Evolutionary conservation across 148 eudicot genomes (phyloP).

Genomic region (Camellia granthamiana): DNA sequence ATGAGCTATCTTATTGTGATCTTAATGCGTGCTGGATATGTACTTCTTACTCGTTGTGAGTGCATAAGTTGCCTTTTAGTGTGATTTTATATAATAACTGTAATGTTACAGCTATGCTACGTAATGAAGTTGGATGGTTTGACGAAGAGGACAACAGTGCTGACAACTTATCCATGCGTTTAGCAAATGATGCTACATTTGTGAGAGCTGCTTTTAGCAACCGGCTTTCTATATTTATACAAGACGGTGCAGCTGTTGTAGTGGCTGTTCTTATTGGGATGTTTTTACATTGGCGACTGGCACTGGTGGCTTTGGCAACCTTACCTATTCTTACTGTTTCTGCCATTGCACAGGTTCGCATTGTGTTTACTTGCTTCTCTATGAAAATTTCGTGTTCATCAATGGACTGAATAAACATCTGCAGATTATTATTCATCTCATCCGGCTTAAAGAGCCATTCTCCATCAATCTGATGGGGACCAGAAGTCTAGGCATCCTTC

Average conservation of each 20-base stretch:
- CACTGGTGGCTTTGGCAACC: constrained; percentile 88
- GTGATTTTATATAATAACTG: not conserved
- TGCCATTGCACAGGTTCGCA: constrained; percentile 91
- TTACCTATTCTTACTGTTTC: constrained; percentile 81
- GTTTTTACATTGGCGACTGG: constrained; percentile 85
- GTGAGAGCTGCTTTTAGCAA: constrained; percentile 99
- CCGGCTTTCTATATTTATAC: constrained; percentile 91
- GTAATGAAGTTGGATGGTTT: constrained; percentile 99
- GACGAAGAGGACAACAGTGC: constrained; percentile 97
- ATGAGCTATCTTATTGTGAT: not conserved
- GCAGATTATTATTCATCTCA: not conserved
- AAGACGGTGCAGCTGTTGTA: constrained; percentile 89
- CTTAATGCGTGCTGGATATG: constrained; percentile 1
- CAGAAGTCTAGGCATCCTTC: not conserved
- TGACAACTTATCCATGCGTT: constrained; percentile 93
- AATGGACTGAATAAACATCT: not conserved
- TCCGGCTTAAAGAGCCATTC: not conserved
- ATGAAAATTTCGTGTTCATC: not conserved
- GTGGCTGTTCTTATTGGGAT: constrained; percentile 91
- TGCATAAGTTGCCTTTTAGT: not conserved
- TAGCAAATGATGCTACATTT: constrained; percentile 99
- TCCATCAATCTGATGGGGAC: not conserved
- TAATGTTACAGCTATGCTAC: constrained; percentile 71
- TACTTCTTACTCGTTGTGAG: not conserved
- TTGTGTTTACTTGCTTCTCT: not conserved